phyloP scores from a whole-genome alignment of 1,139 yeast species.

The Geotrichum aggregatum region DNA sequence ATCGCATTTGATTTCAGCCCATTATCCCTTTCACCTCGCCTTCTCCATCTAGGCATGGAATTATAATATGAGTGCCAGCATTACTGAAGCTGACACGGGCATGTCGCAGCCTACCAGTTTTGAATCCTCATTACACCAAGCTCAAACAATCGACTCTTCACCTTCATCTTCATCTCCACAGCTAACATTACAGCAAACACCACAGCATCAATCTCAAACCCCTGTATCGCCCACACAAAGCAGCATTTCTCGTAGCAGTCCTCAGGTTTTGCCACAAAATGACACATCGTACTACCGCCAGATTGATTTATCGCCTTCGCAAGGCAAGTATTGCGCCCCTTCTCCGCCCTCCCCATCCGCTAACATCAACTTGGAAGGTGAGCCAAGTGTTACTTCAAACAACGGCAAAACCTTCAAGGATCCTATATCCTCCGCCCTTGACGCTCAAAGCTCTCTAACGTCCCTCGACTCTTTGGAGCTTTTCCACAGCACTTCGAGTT shows the following conservation, averaged over 20 bases:
- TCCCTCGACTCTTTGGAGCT: no score
- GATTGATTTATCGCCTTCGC: no score
- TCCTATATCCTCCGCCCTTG: no score
- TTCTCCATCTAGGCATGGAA: constrained; percentile 3
- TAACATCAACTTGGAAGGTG: no score
- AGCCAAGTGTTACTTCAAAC: no score
- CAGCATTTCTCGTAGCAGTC: background rate
- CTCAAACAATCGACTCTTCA: background rate
- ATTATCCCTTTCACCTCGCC: background rate
- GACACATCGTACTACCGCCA: background rate
- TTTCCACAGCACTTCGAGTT: no score
- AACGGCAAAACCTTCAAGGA: no score
- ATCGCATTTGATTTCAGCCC: background rate
- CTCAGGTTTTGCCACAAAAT: background rate
- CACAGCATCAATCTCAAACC: background rate
- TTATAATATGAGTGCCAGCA: constrained; percentile 9
- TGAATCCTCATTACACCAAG: background rate
- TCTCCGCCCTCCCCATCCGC: no score
- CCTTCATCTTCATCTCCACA: no score
- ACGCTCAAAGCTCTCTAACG: no score
- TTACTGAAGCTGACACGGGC: constrained; percentile 7
- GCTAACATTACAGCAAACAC: no score
- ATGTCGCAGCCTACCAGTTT: background rate
- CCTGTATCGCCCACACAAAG: background rate
- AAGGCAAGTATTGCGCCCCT: no score